Evolutionary conservation across 371 early-diverging fungal genomes (phyloP), one percentile per base, ranked within the genome.

Genomic region (Zychaea mexicana): DNA sequence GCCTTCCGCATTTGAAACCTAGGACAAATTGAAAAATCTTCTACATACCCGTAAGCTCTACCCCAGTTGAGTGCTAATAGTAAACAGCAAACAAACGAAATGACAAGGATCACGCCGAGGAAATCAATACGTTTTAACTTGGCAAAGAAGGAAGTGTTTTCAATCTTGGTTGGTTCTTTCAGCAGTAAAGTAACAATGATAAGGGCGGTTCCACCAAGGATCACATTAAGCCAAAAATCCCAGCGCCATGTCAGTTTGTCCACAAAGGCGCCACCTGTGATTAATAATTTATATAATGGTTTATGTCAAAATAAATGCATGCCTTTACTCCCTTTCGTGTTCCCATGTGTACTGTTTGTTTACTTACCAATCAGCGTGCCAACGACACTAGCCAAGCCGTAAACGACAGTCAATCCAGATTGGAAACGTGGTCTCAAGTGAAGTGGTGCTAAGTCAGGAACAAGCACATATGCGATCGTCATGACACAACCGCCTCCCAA

Each of bases 171-270:
- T 19, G 72, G 61, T 49, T 76, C 70, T 13, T 88, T 63, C 6
- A 81, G 78, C 22, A 89, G 68, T 52, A 86, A 78, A 12, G 85
- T 33, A 3, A 88, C 55, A 24, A 89, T 52, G 1, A 80, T 38
- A 30, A 88, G 64, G 0, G 90, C 68, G 22, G 88, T 61, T 4
- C 70, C 84, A 17, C 88, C 82, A n/a, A 94, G 47, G 15, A 91
- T 91, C 17, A 92, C 70, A 69, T 92, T 92, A 60, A 93, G 78
- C 82, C 82, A 85, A 63, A 90, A 90, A 32, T 85, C 88, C 89
- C 88, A 91, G 12, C 90, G 85, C 92, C 92, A 92, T 1, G 73
- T 74, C 28, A 85, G 77, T 45, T 82, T 60, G 57, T 85, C 84
- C 0, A 82, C 80, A 46, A 94, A 88, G 5, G 84, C 86, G 31